Percentiles rank a stretch among this genome's conserved stretches.
These are phyloP conservation scores for Hypoxylon sp. DNA, from an alignment of 2,329 filamentous ascomycete genomes.

Conservation along the genomic window DNA sequence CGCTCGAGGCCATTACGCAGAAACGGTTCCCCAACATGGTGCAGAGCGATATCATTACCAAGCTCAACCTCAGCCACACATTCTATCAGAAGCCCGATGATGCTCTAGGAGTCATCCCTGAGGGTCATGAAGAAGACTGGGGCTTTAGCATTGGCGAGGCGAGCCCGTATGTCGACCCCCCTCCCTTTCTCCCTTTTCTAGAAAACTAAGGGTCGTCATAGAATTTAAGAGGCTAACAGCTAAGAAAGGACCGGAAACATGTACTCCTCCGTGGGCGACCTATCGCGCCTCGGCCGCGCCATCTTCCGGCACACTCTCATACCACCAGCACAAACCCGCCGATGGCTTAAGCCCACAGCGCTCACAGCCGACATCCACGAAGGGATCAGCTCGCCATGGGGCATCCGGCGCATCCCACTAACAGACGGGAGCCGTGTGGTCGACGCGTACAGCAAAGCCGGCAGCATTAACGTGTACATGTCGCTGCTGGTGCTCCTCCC, in stretches of 20 bases:
- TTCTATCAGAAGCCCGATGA: conserved; percentile 48
- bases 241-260: conserved; percentile 59
- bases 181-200: neutral
- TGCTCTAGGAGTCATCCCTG: conserved; percentile 46
- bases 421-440: conserved; percentile 47
- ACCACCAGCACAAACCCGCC: conserved; percentile 55
- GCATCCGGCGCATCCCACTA: conserved; percentile 57
- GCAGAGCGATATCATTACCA: conserved; percentile 44
- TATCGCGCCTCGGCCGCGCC: conserved; percentile 60
- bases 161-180: conserved; percentile 55
- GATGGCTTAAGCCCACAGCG: conserved; percentile 61
- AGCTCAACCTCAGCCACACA: conserved; percentile 45
- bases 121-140: conserved; percentile 51
- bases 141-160: conserved; percentile 58
- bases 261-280: conserved; percentile 61
- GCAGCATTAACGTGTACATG: conserved; percentile 51
- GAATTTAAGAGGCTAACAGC: neutral
- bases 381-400: conserved; percentile 62
- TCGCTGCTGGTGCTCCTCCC: conserved; percentile 51
- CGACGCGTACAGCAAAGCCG: conserved; percentile 53
- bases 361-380: conserved; percentile 58
- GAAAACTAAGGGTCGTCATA: too few relatives aligned
- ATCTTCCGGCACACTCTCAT: conserved; percentile 60
- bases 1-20: conserved; percentile 50
- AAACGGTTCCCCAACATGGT: conserved; percentile 48